Evolutionary conservation across 2,329 filamentous ascomycete species (phyloP).

Genomic region (Pseudogymnoascus sp.): DNA sequence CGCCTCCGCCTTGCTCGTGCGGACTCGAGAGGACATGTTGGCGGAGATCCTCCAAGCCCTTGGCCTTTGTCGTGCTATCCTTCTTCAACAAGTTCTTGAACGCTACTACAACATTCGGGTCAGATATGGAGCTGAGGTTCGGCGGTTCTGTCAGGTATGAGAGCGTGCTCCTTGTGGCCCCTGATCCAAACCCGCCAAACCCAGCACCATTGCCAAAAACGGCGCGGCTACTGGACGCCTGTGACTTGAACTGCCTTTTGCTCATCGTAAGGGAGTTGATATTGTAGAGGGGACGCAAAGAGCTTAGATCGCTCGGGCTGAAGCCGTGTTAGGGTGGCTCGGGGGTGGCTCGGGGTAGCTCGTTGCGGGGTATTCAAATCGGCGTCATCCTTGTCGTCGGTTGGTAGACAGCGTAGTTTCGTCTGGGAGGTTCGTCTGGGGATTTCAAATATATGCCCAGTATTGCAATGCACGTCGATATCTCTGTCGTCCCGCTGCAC

Average conservation of each 20-base stretch:
- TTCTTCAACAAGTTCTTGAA: slow-evolving; percentile 92
- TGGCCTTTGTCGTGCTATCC: slow-evolving; percentile 84
- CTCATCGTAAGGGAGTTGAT: slow-evolving; percentile 20
- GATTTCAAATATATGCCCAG: neutral
- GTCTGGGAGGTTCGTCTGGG: neutral
- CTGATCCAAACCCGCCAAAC: slow-evolving; percentile 25
- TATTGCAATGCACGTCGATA: neutral
- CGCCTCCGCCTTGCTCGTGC: slow-evolving; percentile 49
- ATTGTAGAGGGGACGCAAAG: neutral
- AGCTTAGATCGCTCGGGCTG: neutral
- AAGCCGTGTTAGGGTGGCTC: neutral
- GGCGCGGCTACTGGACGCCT: slow-evolving; percentile 30
- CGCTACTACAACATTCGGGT: slow-evolving; percentile 77
- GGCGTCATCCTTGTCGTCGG: neutral
- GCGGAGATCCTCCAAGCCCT: slow-evolving; percentile 80
- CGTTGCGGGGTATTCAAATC: slow-evolving; percentile 6
- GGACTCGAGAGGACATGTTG: slow-evolving; percentile 50
- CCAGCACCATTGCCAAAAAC: slow-evolving; percentile 20
- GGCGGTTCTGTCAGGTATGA: slow-evolving; percentile 85
- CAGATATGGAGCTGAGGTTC: slow-evolving; percentile 68
- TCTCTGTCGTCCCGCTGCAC: neutral
- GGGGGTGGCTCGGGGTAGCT: neutral
- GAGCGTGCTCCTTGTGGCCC: slow-evolving; percentile 45
- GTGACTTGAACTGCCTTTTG: slow-evolving; percentile 25
- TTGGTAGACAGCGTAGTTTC: neutral